phyloP scores from a whole-genome alignment of 1,284 basidiomycete species.

The Xerocomus nothofagi region DNA sequence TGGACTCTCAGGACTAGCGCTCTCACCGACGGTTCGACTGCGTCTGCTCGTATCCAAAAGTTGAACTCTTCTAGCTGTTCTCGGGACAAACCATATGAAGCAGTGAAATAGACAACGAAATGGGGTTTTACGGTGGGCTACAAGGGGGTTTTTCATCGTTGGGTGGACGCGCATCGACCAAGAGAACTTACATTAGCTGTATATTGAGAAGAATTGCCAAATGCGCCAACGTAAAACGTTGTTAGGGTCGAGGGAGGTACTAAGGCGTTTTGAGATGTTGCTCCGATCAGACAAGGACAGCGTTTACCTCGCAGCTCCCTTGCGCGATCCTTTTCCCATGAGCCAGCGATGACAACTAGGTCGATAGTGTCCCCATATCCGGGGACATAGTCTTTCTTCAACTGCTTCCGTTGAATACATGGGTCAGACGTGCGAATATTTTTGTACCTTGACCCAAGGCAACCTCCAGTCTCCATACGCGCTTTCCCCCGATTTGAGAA shows the following conservation, averaged over 20 bases:
- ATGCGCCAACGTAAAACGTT: slow-evolving; percentile 73
- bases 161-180: background rate
- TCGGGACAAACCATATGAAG: slow-evolving; percentile 70
- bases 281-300: background rate
- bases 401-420: slow-evolving; percentile 21
- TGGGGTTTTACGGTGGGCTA: slow-evolving; percentile 50
- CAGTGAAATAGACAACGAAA: slow-evolving; percentile 71
- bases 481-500: slow-evolving; percentile 74
- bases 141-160: slow-evolving; percentile 3
- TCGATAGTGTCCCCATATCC: slow-evolving; percentile 80
- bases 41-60: slow-evolving; percentile 55
- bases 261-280: slow-evolving; percentile 29
- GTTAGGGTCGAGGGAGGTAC: slow-evolving; percentile 74
- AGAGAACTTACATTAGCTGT: slow-evolving; percentile 38
- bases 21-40: slow-evolving; percentile 32
- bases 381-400: slow-evolving; percentile 81
- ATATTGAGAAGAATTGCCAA: slow-evolving; percentile 45
- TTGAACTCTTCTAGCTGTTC: slow-evolving; percentile 69
- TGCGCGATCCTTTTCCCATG: slow-evolving; percentile 78
- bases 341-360: slow-evolving; percentile 71
- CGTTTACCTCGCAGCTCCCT: slow-evolving; percentile 68
- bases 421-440: background rate
- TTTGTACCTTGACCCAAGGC: slow-evolving; percentile 76
- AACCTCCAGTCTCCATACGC: slow-evolving; percentile 59
- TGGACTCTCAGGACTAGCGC: background rate